A percentile compares a stretch with the other conserved stretches of the same genome.
phyloP scores from a whole-genome alignment of 116 monocot genomes.

The Cymodocea nodosa region DNA sequence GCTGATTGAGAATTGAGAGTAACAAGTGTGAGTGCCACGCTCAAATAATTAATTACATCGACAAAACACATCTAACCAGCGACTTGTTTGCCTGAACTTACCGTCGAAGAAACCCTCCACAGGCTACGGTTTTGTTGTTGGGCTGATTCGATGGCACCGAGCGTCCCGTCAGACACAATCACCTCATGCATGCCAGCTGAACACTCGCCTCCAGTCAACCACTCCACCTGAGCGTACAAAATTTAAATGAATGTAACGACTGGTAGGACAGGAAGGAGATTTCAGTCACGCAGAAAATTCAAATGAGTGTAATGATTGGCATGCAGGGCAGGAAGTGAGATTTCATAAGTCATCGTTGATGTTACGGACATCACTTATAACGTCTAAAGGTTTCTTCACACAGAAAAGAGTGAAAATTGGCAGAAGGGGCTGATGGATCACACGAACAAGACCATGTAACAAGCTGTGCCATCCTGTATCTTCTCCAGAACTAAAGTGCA shows the following conservation, averaged over 20 bases:
- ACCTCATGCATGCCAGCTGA: slow-evolving; percentile 97
- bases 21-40: neutral
- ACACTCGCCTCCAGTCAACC: slow-evolving; percentile 88
- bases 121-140: slow-evolving; percentile 50
- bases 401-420: neutral
- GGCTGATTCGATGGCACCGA: slow-evolving; percentile 54
- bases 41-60: neutral
- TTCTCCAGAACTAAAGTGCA: too few species aligned
- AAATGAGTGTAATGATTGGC: too few species aligned
- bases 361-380: neutral
- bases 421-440: too few species aligned
- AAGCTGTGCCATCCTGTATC: too few species aligned
- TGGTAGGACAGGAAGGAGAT: neutral
- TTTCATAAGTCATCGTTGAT: neutral
- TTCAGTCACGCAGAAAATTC: too few species aligned
- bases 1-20: slow-evolving; percentile 19
- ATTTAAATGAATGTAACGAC: neutral
- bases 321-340: too few species aligned
- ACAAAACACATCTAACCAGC: neutral
- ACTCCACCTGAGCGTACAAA: slow-evolving; percentile 50
- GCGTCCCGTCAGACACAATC: slow-evolving; percentile 56
- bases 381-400: neutral
- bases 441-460: too few species aligned
- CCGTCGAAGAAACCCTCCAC: slow-evolving; percentile 95
- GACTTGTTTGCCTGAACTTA: slow-evolving; percentile 17